Evolutionary conservation across 495 filamentous ascomycete genomes (phyloP), one percentile per base, ranked within the genome.

Genomic region (Parathielavia hyrcaniae): DNA sequence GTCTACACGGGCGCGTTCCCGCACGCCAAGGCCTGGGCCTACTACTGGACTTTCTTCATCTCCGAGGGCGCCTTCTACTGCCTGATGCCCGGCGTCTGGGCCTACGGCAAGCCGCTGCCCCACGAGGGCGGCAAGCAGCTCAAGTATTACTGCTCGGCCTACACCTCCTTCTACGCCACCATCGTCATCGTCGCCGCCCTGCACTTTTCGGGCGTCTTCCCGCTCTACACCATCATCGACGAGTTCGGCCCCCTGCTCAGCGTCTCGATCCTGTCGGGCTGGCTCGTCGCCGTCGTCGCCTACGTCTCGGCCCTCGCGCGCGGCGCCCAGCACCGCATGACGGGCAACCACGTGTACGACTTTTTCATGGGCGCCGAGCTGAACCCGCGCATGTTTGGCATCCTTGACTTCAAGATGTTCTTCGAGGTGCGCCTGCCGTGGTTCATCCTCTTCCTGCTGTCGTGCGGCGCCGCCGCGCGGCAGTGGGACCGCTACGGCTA

Each of bases 341-440:
- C 88, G 48, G 93, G 93, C 38, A 82, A 86, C 69, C 87, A 82
- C 43, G 78, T 98, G 66, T 97, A 97, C 72, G 93, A 98, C 75
- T 97, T 96, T 77, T 98, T 96, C 81, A 96, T 98, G 91, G 93
- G 93, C 55, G 90, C 93, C 13, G 93, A 98, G 77, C 79, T 98
- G 46, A 96, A 98, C 77, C 93, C 93, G 10, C 81, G 93, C 50
- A 86, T 97, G 83, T 95, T 97, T 70, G 88, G 86, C 26, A 84
- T 92, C 61, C 77, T 98, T 56, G 93, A 98, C 70, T 89, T 97
- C 76, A 98, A 98, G 81, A 97, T 98, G 93, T 97, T 98, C 78
- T 95, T 92, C 69, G 93, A 98, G 75, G 92, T 98, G 60, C 88
- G 93, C 60, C 79, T 98, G 51, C 93, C 93, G 41, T 98, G 93